Evolutionary conservation across 2,329 filamentous ascomycete genomes (phyloP), one percentile per base, ranked within the genome.

Genomic region (Cordyceps cicadae): DNA sequence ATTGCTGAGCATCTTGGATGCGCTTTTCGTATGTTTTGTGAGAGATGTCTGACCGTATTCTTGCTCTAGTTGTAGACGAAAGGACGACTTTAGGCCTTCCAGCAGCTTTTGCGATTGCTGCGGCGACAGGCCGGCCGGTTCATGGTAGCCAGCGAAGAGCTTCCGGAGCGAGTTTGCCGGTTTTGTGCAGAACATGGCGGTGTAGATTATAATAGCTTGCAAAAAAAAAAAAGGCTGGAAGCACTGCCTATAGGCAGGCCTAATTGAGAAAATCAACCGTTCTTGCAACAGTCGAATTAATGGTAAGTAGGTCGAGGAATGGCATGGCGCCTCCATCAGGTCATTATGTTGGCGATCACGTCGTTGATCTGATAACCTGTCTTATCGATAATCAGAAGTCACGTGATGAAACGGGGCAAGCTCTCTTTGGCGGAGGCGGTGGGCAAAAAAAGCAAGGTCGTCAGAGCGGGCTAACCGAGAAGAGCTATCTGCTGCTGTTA

Each of bases 1-100:
- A 43, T 43, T 49, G 52, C 19, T 26, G 32, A 54, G 58, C n/a
- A 54, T 63, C 11, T 62, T 62, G 39, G 51, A 64, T 45, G 43
- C 64, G 63, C 9, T 75, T 68, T 15, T 72, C 69, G 17, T 70
- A 64, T 34, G 74, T 67, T 46, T 52, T 9, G 49, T 53, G 41
- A 60, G 19, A 4, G 58, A 14, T 1, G 58, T 60, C 67, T 72
- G 77, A 62, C 81, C 81, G 66, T 85, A 80, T 67, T 85, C 82
- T 49, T 72, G 75, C 66, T 85, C 81, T n/a, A 86, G 79, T 34
- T 83, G 79, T 59, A 76, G 76, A 56, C 82, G 78, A 67, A 86
- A 86, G 2, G 82, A 84, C 6, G 75, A 71, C 55, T 83, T 85
- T 56, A 86, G 75, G 39, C 77, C 76, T 59, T 83, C 76, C 63